Evolutionary conservation across 2,329 filamentous ascomycete genomes (phyloP).

Genomic region (Colletotrichum aenigma): DNA sequence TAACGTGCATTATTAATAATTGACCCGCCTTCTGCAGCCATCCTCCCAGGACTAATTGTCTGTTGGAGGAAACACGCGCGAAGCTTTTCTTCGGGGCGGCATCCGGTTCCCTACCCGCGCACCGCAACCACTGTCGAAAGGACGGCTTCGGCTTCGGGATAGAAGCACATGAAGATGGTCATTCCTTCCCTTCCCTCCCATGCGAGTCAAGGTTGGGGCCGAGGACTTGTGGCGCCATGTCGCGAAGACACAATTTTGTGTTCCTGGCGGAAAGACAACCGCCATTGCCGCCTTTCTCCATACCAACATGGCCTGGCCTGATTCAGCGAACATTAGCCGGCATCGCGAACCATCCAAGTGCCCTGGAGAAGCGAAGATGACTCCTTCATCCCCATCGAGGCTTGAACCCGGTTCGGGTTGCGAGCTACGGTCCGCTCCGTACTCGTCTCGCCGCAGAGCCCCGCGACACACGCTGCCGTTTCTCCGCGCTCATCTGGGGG

Average conservation of each 20-base stretch:
- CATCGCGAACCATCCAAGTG: neutral
- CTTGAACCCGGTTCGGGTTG: neutral
- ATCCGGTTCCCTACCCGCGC: neutral
- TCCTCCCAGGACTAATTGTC: neutral
- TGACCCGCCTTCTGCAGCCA: neutral
- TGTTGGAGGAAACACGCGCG: neutral
- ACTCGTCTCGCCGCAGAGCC: neutral
- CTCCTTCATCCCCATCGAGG: neutral
- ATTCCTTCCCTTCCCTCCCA: neutral
- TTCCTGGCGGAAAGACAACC: neutral
- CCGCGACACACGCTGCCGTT: neutral
- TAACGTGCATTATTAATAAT: conserved; percentile 1
- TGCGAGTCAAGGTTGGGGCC: neutral
- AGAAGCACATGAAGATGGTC: neutral
- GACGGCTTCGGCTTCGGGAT: neutral
- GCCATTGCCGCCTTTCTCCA: neutral
- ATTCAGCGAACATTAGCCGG: neutral
- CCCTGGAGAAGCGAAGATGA: neutral
- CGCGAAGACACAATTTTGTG: neutral
- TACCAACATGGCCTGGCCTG: neutral
- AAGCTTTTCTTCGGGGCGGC: neutral
- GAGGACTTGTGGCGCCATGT: neutral
- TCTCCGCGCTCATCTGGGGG: neutral
- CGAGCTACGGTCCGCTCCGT: neutral
- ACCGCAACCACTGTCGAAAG: neutral